Evolutionary conservation across 1,284 basidiomycete genomes (phyloP), one percentile per base, ranked within the genome.

Genomic region (Fomitopsis palustris): DNA sequence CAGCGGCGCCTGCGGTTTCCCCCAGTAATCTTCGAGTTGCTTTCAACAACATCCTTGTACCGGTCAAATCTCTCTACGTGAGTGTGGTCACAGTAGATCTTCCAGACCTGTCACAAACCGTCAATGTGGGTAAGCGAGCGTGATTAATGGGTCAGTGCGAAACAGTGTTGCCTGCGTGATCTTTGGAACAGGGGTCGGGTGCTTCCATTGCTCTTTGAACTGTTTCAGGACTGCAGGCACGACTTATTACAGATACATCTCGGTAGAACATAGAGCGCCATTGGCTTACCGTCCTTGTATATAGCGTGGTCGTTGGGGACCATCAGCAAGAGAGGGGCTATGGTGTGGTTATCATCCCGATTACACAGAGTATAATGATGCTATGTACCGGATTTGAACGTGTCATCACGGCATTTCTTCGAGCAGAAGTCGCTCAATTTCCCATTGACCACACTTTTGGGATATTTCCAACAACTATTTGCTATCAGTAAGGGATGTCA

Each of bases 1-100:
- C 51, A 62, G 7, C 58, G 52, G 14, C 59, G 52, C 23, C 45
- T 47, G 47, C 55, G 43, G 33, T 64, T 64, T 6, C 53, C 60
- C 38, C 52, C 55, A 16, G 41, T 21, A 3, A 59, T 16, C 7
- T 31, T 35, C 9, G 57, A 56, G 12, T 53, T 55, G 33, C 61
- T 45, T 33, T 62, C 59, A 12, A 52, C 31, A 9, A 27, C 25
- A 31, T 16, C 17, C 49, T 23, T 35, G 49, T 52, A 52, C 5
- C 31, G 17, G 17, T 4, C 8, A 19, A 52, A 52, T 8, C 21
- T 3, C n/a, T 19, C 31, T 1, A 17, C 21, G 49, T 35, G 31
- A n/a, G 7, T n/a, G 4, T 7, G 3, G n/a, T 23, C 29, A 16
- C 49, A 33, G 31, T 52, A 31, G 1, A 35, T 35, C 2, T 52